Percentiles rank a stretch among this genome's conserved stretches.
phyloP scores from a whole-genome alignment of 208 protist species.

The Endotrypanum monterogeii region DNA sequence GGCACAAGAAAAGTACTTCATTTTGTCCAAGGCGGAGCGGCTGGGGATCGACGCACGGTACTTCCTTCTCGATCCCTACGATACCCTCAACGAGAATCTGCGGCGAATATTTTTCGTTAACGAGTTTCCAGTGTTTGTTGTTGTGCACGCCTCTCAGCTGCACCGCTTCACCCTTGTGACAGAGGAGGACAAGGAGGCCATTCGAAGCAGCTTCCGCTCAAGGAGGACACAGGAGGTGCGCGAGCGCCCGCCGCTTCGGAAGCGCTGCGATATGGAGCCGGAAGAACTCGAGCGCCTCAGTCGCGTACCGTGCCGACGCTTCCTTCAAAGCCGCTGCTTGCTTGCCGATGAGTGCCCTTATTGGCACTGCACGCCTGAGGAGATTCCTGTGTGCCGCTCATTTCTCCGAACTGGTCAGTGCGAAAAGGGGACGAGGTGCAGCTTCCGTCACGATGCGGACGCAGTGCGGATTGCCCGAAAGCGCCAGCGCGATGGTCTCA shows the following conservation, averaged over 20 bases:
- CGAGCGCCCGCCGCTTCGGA: constrained; percentile 37
- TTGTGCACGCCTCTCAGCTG: constrained; percentile 50
- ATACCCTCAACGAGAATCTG: constrained; percentile 77
- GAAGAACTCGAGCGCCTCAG: constrained; percentile 51
- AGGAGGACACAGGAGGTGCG: constrained; percentile 16
- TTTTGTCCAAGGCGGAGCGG: constrained; percentile 73
- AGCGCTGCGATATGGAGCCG: constrained; percentile 43
- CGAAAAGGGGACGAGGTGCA: constrained; percentile 64
- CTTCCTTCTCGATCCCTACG: constrained; percentile 53
- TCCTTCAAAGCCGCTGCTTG: constrained; percentile 54
- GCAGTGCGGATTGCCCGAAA: constrained; percentile 39
- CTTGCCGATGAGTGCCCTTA: constrained; percentile 66
- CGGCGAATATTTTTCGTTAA: constrained; percentile 85
- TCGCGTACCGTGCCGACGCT: constrained; percentile 70
- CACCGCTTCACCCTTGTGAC: constrained; percentile 56
- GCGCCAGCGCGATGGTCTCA: constrained; percentile 26
- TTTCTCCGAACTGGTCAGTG: constrained; percentile 58
- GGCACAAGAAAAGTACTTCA: constrained; percentile 29
- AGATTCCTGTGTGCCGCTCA: constrained; percentile 67
- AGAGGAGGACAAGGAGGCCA: constrained; percentile 70
- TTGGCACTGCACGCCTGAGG: constrained; percentile 70
- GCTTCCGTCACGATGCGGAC: constrained; percentile 71
- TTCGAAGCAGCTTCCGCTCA: constrained; percentile 69
- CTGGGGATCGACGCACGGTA: constrained; percentile 61
- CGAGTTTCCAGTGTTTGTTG: constrained; percentile 84